These are phyloP conservation scores for Plasmodiophora brassicae DNA, from an alignment of 208 protist genomes.

Conservation along the genomic window DNA sequence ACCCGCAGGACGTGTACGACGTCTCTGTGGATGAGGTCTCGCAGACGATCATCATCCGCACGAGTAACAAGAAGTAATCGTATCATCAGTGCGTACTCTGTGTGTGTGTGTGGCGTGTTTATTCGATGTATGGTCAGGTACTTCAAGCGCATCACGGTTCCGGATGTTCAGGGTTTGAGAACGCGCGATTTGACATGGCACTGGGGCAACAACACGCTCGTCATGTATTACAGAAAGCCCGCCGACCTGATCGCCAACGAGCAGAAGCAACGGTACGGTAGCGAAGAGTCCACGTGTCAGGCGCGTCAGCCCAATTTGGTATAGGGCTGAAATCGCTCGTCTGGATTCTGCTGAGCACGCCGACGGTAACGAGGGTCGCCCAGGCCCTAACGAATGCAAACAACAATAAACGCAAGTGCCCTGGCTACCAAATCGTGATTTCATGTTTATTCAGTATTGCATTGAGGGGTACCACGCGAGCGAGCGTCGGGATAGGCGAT, in stretches of 20 bases:
- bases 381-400: no score
- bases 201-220: conserved; percentile 80
- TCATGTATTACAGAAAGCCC: conserved; percentile 81
- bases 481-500: no score
- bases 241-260: conserved; percentile 68
- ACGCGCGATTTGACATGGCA: conserved; percentile 65
- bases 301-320: not conserved
- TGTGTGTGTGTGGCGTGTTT: no score
- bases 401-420: no score
- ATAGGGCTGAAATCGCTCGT: not conserved
- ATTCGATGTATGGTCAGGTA: conserved; percentile 54
- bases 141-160: conserved; percentile 77
- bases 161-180: conserved; percentile 74
- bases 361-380: no score
- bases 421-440: no score
- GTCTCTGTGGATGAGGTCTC: conserved; percentile 68
- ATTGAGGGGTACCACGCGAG: no score
- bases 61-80: conserved; percentile 80
- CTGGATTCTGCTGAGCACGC: no score
- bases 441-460: no score
- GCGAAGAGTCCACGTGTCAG: no score
- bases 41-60: conserved; percentile 78
- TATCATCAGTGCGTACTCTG: not conserved
- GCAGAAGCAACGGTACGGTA: conserved; percentile 57
- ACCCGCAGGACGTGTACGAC: conserved; percentile 72